These are phyloP conservation scores for Lentinula sp. DNA, from an alignment of 768 basidiomycete genomes.

Conservation along the genomic window DNA sequence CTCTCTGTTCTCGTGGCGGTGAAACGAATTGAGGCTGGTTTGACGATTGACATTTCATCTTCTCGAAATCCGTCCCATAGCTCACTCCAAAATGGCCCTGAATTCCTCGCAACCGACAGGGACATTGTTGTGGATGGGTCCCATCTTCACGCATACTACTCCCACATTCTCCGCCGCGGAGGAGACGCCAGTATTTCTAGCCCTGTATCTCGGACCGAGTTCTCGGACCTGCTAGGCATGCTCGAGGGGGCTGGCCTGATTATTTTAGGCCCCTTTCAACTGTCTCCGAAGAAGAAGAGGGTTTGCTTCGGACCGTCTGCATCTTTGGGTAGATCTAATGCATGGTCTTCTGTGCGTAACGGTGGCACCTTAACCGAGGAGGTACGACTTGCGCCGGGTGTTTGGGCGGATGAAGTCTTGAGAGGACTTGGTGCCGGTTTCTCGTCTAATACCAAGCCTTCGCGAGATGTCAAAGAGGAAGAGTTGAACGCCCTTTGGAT, in stretches of 20 bases:
- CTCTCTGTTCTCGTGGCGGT: constrained; percentile 61
- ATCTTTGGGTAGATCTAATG: constrained; percentile 37
- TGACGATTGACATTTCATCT: constrained; percentile 36
- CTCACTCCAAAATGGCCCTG: constrained; percentile 28
- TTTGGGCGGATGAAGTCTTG: constrained; percentile 62
- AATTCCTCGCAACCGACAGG: constrained; percentile 7
- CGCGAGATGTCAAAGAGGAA: constrained; percentile 38
- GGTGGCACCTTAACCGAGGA: constrained; percentile 32
- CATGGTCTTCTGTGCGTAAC: constrained; percentile 17
- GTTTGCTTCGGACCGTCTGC: constrained; percentile 49
- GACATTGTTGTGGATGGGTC: constrained; percentile 45
- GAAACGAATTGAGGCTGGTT: constrained; percentile 52
- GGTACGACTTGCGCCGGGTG: constrained; percentile 53
- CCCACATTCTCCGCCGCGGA: constrained; percentile 49
- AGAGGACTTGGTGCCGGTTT: constrained; percentile 49
- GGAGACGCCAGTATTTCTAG: constrained; percentile 42
- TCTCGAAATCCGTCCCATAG: constrained; percentile 33
- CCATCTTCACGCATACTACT: constrained; percentile 65
- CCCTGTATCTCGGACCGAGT: constrained; percentile 71
- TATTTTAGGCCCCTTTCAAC: constrained; percentile 28
- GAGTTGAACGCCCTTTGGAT: constrained; percentile 31
- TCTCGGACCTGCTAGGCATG: constrained; percentile 63
- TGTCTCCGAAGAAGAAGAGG: constrained; percentile 40
- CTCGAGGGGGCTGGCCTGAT: constrained; percentile 72
- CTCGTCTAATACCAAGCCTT: constrained; percentile 11